Conservation (phyloP, 768 basidiomycete species). For the Podaxis rugospora region DNA sequence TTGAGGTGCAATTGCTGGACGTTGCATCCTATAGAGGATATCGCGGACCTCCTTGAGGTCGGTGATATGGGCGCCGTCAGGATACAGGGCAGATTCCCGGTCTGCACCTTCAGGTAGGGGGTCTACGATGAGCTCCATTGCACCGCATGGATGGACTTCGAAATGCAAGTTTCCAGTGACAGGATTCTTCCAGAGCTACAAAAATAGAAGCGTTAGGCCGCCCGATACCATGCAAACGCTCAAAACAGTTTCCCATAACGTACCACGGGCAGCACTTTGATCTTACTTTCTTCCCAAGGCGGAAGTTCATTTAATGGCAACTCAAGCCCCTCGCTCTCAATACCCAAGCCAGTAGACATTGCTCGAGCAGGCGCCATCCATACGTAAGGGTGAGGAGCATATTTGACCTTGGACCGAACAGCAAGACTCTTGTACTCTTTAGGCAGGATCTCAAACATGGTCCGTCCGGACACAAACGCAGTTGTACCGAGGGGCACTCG, state of each 20-base stretch:
- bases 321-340: conserved; percentile 74
- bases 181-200: conserved; percentile 88
- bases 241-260: conserved; percentile 25
- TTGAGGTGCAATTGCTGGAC: conserved; percentile 81
- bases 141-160: conserved; percentile 86
- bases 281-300: conserved; percentile 67
- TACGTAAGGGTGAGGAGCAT: conserved; percentile 82
- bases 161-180: conserved; percentile 79
- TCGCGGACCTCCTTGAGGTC: conserved; percentile 70
- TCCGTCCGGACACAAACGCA: conserved; percentile 73
- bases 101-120: conserved; percentile 61
- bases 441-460: conserved; percentile 78
- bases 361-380: conserved; percentile 82
- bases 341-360: conserved; percentile 73
- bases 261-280: conserved; percentile 65
- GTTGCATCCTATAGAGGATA: conserved; percentile 80
- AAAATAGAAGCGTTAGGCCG: background rate
- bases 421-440: conserved; percentile 71
- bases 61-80: conserved; percentile 74
- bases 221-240: background rate
- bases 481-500: conserved; percentile 81
- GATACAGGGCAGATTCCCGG: conserved; percentile 67
- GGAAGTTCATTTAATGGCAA: conserved; percentile 61
- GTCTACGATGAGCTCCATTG: conserved; percentile 60
- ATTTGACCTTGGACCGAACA: conserved; percentile 67